Conservation (phyloP, 768 basidiomycete species). For the Suillus placidus region DNA sequence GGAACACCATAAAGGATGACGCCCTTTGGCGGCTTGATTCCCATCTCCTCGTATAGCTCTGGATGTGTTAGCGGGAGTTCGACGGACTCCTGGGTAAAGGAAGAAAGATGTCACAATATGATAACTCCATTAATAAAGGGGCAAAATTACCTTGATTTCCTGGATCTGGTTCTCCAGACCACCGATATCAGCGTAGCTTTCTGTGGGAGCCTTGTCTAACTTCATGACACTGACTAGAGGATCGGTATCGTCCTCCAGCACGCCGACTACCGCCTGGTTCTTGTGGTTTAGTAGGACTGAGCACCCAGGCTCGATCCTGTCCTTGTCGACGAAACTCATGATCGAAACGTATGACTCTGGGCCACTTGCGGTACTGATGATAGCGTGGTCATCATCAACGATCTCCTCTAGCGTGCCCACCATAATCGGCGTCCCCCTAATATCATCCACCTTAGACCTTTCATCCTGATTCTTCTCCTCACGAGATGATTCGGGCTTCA, state of each 20-base stretch:
- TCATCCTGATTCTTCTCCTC: conserved; percentile 98
- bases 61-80: conserved; percentile 97
- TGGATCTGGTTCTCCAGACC: conserved; percentile 97
- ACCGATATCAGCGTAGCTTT: conserved; percentile 98
- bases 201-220: conserved; percentile 97
- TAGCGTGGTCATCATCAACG: conserved; percentile 98
- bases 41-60: conserved; percentile 99
- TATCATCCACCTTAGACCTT: conserved; percentile 87
- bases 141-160: conserved; percentile 85
- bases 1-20: conserved; percentile 99
- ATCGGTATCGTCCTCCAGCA: conserved; percentile 92
- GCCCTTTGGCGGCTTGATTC: conserved; percentile 99
- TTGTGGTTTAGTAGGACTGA: conserved; percentile 95
- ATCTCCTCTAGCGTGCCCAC: conserved; percentile 98
- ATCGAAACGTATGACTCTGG: conserved; percentile 98
- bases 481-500: conserved; percentile 83
- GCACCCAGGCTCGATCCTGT: conserved; percentile 94
- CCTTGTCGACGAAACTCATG: conserved; percentile 98
- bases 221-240: conserved; percentile 99
- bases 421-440: conserved; percentile 96
- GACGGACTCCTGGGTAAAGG: conserved; percentile 79
- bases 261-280: conserved; percentile 92
- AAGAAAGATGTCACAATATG: background rate
- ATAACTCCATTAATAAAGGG: background rate
- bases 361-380: conserved; percentile 91